Conservation (phyloP, 2,329 filamentous ascomycete species). For the Talaromyces amestolkiae region DNA sequence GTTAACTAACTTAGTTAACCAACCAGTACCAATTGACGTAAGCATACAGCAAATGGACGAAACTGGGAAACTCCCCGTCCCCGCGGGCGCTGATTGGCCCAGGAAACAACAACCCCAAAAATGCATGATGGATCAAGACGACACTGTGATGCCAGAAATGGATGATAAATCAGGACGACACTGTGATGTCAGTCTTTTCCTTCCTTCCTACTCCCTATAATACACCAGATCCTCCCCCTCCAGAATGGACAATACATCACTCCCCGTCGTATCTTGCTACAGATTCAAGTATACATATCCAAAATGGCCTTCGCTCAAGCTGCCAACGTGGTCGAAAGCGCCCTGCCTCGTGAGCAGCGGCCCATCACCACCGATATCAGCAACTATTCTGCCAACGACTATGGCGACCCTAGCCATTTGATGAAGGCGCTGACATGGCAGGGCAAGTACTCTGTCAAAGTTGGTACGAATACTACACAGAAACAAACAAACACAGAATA, state of each 20-base stretch:
- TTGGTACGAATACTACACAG: constrained; percentile 34
- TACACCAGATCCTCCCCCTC: too few relatives aligned
- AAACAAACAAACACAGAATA: too few relatives aligned
- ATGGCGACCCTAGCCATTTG: constrained; percentile 52
- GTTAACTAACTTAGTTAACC: neutral
- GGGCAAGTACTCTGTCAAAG: constrained; percentile 73
- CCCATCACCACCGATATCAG: constrained; percentile 64
- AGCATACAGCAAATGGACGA: neutral
- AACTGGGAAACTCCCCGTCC: neutral
- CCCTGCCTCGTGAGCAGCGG: constrained; percentile 65
- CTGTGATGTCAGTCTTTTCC: too few relatives aligned
- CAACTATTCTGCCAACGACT: constrained; percentile 59
- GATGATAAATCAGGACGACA: too few relatives aligned
- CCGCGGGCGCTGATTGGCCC: neutral
- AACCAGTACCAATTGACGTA: neutral
- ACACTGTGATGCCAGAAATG: neutral
- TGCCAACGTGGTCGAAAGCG: constrained; percentile 65
- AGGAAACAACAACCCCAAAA: too few relatives aligned
- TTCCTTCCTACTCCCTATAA: too few relatives aligned
- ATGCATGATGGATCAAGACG: neutral
- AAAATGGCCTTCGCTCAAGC: constrained; percentile 63
- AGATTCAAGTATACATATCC: neutral
- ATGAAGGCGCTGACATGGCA: constrained; percentile 84
- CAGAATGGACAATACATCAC: neutral
- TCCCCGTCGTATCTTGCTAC: neutral